phyloP scores from a whole-genome alignment of 2,329 filamentous ascomycete genomes.

The Teratosphaeria nubilosa region DNA sequence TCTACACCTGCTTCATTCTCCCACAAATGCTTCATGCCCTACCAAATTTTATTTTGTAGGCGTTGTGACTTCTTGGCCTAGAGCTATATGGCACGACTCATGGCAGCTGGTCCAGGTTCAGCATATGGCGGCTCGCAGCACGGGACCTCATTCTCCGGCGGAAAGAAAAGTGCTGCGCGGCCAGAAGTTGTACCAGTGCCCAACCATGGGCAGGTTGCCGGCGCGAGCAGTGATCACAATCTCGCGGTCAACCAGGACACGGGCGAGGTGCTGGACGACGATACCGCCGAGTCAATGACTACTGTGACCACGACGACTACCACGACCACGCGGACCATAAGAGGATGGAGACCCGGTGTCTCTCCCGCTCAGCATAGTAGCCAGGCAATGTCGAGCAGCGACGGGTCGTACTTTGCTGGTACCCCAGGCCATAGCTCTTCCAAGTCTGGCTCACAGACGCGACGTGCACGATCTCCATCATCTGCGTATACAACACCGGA shows the following conservation, averaged over 20 bases:
- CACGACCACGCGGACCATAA: conserved; percentile 13
- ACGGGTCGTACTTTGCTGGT: not conserved
- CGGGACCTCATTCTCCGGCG: not conserved
- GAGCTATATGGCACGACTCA: not conserved
- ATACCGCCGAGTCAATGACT: conserved; percentile 21
- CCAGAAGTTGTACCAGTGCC: not conserved
- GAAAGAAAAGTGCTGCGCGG: not conserved
- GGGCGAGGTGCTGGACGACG: conserved; percentile 21
- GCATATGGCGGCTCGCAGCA: not conserved
- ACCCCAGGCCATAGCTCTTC: not conserved
- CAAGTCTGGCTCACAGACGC: not conserved
- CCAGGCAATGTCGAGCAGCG: not conserved
- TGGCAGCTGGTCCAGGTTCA: not conserved
- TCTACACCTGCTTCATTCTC: not conserved
- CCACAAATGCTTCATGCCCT: not conserved
- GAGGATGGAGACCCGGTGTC: not conserved
- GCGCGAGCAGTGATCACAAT: conserved; percentile 16
- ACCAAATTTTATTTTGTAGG: not conserved
- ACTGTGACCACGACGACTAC: conserved; percentile 24
- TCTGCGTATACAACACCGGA: not conserved
- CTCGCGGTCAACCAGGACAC: conserved; percentile 19
- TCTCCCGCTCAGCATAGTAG: not conserved
- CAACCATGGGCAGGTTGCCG: conserved; percentile 19
- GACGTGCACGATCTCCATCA: not conserved
- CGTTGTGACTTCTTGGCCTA: not conserved